Evolutionary conservation across 169 alveolate species (phyloP), one percentile per base, ranked within the genome.

Genomic region (Babesia bovis): DNA sequence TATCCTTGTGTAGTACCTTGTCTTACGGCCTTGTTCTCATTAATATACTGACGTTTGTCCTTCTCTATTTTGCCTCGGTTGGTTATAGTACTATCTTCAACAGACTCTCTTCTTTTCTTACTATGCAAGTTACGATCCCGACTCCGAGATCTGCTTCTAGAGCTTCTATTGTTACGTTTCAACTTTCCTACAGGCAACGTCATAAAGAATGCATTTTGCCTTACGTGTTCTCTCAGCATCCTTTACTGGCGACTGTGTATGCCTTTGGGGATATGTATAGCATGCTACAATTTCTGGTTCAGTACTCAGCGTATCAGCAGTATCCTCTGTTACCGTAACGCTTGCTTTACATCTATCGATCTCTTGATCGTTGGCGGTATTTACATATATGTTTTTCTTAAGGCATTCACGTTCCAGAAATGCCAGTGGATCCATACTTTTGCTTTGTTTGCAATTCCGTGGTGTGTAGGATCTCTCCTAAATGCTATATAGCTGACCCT

Each of bases 351-450:
- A 26, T 4, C 15, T 35, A 9, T 17, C 66, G 50, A 0, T 10
- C 21, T 17, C 3, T 7, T 17, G 35, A 1, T 60, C 3, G 12
- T 5, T 19, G 12, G 19, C 17, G 19, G 55, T 17, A 7, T 5
- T 47, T 47, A 26, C 26, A 7, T 5, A 5, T 5, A 5, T 28
- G 66, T 7, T 47, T 12, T 19, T 21, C 12, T n/a, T 21, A 17
- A 60, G 70, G 21, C 53, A 60, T 23, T 44, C 23, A 53, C 30
- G 9, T 23, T 60, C 70, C 38, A 60, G 56, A 6, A 60, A 49
- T 3, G 55, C 70, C 28, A 60, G 38, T 1, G 70, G 70, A 17
- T 60, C 32, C 68, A 58, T 58, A n/a, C n/a, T n/a, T n/a, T n/a
- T n/a, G n/a, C n/a, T n/a, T n/a, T n/a, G n/a, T n/a, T n/a, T n/a